Conservation (phyloP, 2,329 filamentous ascomycete genomes). For the Dichotomopilus funicola region DNA sequence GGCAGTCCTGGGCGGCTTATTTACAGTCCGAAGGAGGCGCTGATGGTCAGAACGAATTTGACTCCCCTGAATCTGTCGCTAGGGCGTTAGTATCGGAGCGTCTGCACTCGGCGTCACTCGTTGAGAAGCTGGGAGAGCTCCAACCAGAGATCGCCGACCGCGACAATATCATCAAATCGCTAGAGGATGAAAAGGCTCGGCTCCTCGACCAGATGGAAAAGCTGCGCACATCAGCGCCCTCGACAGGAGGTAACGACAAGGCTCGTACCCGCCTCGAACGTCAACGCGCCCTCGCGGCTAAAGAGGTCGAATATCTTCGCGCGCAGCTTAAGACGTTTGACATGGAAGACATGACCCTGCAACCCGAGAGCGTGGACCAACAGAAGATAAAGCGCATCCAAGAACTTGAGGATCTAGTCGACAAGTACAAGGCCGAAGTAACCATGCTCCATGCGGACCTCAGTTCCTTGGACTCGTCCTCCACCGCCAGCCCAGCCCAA, state of each 20-base stretch:
- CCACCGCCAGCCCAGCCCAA: constrained; percentile 26
- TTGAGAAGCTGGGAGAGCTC: constrained; percentile 71
- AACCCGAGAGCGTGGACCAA: constrained; percentile 71
- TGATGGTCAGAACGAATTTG: constrained; percentile 63
- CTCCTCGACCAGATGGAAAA: constrained; percentile 66
- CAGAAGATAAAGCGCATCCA: constrained; percentile 67
- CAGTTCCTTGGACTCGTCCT: constrained; percentile 51
- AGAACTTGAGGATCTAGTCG: constrained; percentile 78
- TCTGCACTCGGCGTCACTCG: constrained; percentile 69
- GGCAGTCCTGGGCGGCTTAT: constrained; percentile 78
- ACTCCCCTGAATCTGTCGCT: constrained; percentile 81
- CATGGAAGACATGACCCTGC: constrained; percentile 79
- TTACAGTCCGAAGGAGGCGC: constrained; percentile 61
- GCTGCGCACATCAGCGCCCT: constrained; percentile 46
- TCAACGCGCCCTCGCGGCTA: constrained; percentile 76
- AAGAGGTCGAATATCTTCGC: constrained; percentile 90
- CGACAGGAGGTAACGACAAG: constrained; percentile 52
- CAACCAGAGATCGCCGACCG: constrained; percentile 73
- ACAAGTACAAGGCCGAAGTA: constrained; percentile 78
- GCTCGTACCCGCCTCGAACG: constrained; percentile 71
- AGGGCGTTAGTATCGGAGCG: constrained; percentile 77
- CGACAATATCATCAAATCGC: constrained; percentile 63
- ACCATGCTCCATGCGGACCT: constrained; percentile 68
- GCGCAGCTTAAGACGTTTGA: constrained; percentile 88
- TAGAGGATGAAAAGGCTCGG: constrained; percentile 63